These are phyloP conservation scores for Candolleomyces eurysporus DNA, from an alignment of 768 basidiomycete genomes.

Conservation along the genomic window DNA sequence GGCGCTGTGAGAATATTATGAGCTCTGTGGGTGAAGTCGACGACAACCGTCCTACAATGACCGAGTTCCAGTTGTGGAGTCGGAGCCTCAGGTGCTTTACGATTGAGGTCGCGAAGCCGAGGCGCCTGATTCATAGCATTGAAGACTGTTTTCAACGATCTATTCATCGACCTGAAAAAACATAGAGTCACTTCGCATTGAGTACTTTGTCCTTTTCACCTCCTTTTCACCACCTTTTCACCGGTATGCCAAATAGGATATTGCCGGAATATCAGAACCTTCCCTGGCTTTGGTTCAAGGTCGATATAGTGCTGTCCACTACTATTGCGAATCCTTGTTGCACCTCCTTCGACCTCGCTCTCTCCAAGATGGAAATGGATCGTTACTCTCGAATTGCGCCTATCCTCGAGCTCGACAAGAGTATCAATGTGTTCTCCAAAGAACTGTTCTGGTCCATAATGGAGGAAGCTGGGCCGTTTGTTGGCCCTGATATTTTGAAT, in stretches of 20 bases:
- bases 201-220: slow-evolving; percentile 40
- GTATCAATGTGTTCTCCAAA: slow-evolving; percentile 42
- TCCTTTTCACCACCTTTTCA: slow-evolving; percentile 33
- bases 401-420: slow-evolving; percentile 32
- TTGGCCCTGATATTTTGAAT: slow-evolving; percentile 29
- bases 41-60: too few relatives aligned
- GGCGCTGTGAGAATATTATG: background rate
- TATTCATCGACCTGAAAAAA: slow-evolving; percentile 15
- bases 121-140: too few relatives aligned
- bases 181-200: slow-evolving; percentile 42
- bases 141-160: background rate
- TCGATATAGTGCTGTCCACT: slow-evolving; percentile 31
- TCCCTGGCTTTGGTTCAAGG: slow-evolving; percentile 40
- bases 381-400: slow-evolving; percentile 37
- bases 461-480: slow-evolving; percentile 42
- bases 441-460: slow-evolving; percentile 42
- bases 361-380: slow-evolving; percentile 45
- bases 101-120: background rate
- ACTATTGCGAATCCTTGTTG: slow-evolving; percentile 36
- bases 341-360: slow-evolving; percentile 34
- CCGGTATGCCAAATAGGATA: slow-evolving; percentile 38
- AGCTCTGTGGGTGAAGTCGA: background rate
- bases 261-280: slow-evolving; percentile 46
- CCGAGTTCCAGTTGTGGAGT: too few relatives aligned
- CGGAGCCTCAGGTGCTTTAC: too few relatives aligned